These are phyloP conservation scores for Rubia peregrina DNA, from an alignment of 305 asterid genomes.

Conservation along the genomic window DNA sequence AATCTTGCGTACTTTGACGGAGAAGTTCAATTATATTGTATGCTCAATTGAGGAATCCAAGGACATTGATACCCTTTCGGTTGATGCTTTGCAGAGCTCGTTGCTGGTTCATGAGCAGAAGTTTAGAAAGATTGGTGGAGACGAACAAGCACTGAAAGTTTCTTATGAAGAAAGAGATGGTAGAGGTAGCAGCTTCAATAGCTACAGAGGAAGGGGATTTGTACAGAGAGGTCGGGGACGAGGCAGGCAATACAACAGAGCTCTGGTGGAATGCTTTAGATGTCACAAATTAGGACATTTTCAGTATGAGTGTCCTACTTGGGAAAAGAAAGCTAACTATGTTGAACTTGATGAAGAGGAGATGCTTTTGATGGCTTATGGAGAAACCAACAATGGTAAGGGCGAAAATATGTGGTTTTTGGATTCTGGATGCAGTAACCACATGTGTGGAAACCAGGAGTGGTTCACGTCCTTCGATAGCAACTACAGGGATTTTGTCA, in stretches of 20 bases:
- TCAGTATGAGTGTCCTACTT: not conserved
- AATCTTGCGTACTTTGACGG: not conserved
- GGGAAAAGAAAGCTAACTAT: conserved; percentile 2
- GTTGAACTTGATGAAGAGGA: conserved; percentile 5
- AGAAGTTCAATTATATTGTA: not conserved
- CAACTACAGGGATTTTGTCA: not conserved
- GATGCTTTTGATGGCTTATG: not conserved
- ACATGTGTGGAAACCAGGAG: too few species aligned
- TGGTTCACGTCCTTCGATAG: too few species aligned
- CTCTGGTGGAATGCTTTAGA: not conserved
- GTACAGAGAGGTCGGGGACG: not conserved
- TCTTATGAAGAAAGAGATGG: too few species aligned
- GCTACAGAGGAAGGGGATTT: not conserved
- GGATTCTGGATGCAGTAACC: too few species aligned
- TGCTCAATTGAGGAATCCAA: not conserved
- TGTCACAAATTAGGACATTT: not conserved
- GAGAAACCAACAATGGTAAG: not conserved
- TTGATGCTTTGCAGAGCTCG: not conserved
- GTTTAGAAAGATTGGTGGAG: too few species aligned
- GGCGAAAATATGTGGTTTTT: too few species aligned
- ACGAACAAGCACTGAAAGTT: too few species aligned
- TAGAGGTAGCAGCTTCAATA: too few species aligned
- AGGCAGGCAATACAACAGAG: not conserved
- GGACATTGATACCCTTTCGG: not conserved
- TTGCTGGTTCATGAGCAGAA: not conserved